Base-by-base conservation (phyloP, 73 alveolate genomes). In the Uronychia setigera region DNA sequence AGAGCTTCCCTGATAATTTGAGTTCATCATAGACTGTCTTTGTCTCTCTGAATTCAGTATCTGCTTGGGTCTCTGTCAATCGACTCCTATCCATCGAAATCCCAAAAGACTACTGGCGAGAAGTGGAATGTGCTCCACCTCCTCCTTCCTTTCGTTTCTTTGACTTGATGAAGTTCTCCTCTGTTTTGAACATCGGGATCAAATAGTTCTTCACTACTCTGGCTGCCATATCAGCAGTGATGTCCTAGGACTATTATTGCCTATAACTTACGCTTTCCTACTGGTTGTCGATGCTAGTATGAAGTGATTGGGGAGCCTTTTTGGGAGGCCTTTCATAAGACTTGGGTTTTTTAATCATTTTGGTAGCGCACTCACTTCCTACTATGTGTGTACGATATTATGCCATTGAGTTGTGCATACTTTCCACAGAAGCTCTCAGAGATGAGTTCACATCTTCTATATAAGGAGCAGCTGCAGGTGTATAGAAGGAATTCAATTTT, bases 181-280 rank as follows among this genome's bases (percentile, higher is more conserved):
- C 90, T 27, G 82, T 77, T 35, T 90, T 88, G 74, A 90, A 90
- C 95, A 90, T 90, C 13, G 95, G 95, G 33, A 90, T 84, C 31
- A 90, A 60, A 57, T 85, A 90, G 35, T 86, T 78, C 86, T 90
- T 90, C n/a, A 90, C 92, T 0, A 90, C 90, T 75, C 60, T 30
- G 33, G 95, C 95, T 0, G 95, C 95, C n/a, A 90, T 28, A 35
- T 85, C 92, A 19, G 95, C 93, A 0, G 90, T 29, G 1, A 90
- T 78, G 32, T 90, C 94, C 32, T 85, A 85, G 26, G 77, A 74
- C n/a, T n/a, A n/a, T n/a, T n/a, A n/a, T n/a, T n/a, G n/a, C n/a
- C n/a, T 46, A 46, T 46, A 46, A 46, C 67, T 46, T 19, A 11
- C 67, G n/a, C 67, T 19, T 46, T 46, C 67, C 19, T 46, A 11